Evolutionary conservation across 768 basidiomycete genomes (phyloP).

Genomic region (Coprinopsis marcescibilis): DNA sequence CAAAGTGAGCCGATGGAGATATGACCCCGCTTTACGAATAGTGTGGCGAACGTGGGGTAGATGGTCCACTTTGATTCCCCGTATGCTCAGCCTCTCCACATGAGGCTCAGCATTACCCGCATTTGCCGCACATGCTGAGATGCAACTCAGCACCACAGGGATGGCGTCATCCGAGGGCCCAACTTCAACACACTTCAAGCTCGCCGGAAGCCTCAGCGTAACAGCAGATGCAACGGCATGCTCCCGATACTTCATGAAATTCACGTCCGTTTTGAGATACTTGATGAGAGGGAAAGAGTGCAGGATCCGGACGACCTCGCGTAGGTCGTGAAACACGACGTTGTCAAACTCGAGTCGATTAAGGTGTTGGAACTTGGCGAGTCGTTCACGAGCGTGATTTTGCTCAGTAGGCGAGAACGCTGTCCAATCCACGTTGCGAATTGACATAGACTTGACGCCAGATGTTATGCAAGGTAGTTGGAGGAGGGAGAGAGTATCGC

Average conservation of each 20-base stretch:
- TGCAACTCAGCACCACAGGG: constrained; percentile 18
- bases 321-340: constrained; percentile 25
- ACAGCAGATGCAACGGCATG: constrained; percentile 16
- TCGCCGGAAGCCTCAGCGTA: constrained; percentile 11
- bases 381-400: constrained; percentile 13
- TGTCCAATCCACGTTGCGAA: constrained; percentile 27
- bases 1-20: background rate
- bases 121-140: constrained; percentile 1
- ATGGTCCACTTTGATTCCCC: background rate
- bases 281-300: constrained; percentile 17
- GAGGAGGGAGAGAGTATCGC: constrained; percentile 15
- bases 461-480: constrained; percentile 15
- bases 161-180: constrained; percentile 22
- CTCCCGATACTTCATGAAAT: constrained; percentile 24
- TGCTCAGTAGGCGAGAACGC: constrained; percentile 16
- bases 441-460: constrained; percentile 16
- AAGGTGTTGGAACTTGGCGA: constrained; percentile 18
- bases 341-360: constrained; percentile 21
- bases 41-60: background rate
- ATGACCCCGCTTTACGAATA: background rate
- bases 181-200: constrained; percentile 19
- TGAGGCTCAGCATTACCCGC: background rate
- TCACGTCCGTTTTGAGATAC: constrained; percentile 21
- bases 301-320: constrained; percentile 22
- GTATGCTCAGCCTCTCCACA: background rate